phyloP scores from a whole-genome alignment of 2,329 filamentous ascomycete species.

The Parastagonospora avenae region DNA sequence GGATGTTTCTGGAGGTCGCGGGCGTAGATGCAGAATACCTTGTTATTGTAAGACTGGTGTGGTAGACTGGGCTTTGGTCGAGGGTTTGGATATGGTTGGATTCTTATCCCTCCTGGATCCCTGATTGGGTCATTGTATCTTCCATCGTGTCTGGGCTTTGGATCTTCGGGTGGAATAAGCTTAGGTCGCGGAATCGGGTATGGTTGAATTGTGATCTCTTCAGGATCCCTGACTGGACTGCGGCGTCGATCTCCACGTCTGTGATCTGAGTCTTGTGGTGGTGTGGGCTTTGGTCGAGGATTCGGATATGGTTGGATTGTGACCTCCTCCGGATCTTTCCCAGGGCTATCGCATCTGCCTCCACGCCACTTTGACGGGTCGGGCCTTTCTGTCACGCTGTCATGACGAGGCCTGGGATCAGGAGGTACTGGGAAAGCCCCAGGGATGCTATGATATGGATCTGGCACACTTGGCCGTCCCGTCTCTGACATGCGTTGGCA shows the following conservation, averaged over 20 bases:
- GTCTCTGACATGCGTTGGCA: slow-evolving; percentile 33
- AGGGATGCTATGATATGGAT: slow-evolving; percentile 16
- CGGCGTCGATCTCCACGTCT: slow-evolving; percentile 9
- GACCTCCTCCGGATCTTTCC: slow-evolving; percentile 6
- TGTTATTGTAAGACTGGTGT: slow-evolving; percentile 3
- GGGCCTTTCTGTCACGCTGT: slow-evolving; percentile 1
- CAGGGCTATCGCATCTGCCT: slow-evolving; percentile 9
- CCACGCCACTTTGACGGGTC: slow-evolving; percentile 9
- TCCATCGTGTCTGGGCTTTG: too few relatives aligned
- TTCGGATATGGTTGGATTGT: slow-evolving; percentile 4
- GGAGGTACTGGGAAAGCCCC: slow-evolving; percentile 21
- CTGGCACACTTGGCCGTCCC: slow-evolving; percentile 5
- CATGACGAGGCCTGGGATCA: slow-evolving; percentile 1
- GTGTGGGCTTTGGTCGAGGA: neutral
- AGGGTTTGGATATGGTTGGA: slow-evolving; percentile 3
- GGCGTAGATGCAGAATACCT: slow-evolving; percentile 40
- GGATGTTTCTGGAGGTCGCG: slow-evolving; percentile 32
- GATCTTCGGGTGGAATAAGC: too few relatives aligned
- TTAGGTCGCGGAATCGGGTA: slow-evolving; percentile 2
- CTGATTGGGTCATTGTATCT: neutral
- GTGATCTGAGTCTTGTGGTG: neutral
- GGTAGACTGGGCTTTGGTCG: slow-evolving; percentile 1
- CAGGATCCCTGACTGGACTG: slow-evolving; percentile 9
- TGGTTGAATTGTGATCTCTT: slow-evolving; percentile 3
- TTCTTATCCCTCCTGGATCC: neutral